Evolutionary conservation across 768 basidiomycete species (phyloP).

Genomic region (Lyophyllum semitale): DNA sequence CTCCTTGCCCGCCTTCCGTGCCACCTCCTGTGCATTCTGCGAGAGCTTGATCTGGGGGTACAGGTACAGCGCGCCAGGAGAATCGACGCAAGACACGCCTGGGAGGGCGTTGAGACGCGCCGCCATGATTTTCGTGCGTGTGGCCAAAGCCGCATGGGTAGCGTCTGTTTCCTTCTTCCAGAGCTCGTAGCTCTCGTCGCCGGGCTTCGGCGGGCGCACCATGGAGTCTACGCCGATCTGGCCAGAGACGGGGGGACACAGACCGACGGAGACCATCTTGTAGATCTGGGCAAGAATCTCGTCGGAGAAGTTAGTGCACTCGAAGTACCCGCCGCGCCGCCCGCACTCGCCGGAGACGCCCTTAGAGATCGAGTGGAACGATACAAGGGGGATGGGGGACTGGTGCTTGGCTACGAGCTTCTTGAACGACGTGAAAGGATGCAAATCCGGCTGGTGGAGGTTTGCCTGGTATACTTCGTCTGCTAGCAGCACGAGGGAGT

Average conservation of each 20-base stretch:
- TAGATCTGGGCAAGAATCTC: slow-evolving; percentile 87
- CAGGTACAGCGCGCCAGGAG: slow-evolving; percentile 92
- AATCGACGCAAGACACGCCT: slow-evolving; percentile 89
- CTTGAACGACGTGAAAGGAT: slow-evolving; percentile 93
- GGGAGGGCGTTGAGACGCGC: slow-evolving; percentile 77
- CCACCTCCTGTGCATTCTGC: slow-evolving; percentile 70
- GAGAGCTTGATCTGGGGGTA: slow-evolving; percentile 85
- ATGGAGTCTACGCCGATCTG: slow-evolving; percentile 94
- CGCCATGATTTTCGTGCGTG: slow-evolving; percentile 74
- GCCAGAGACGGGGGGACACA: slow-evolving; percentile 89
- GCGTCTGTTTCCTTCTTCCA: slow-evolving; percentile 85
- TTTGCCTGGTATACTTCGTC: slow-evolving; percentile 99
- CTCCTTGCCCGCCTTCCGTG: slow-evolving; percentile 67
- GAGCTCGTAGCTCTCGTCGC: slow-evolving; percentile 71
- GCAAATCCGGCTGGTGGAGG: slow-evolving; percentile 66
- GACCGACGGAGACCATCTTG: slow-evolving; percentile 91
- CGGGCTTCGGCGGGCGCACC: slow-evolving; percentile 84
- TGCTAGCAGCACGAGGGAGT: slow-evolving; percentile 87
- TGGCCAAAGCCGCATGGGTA: slow-evolving; percentile 74
- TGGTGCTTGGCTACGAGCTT: slow-evolving; percentile 70
- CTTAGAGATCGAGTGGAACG: slow-evolving; percentile 98
- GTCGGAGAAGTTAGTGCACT: slow-evolving; percentile 78
- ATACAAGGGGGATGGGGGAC: slow-evolving; percentile 82
- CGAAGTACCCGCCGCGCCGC: slow-evolving; percentile 95
- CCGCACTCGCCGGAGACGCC: slow-evolving; percentile 97